A percentile compares a stretch with the other conserved stretches of the same genome.
These are phyloP conservation scores for Triadica sebifera DNA, from an alignment of 345 rosid species.

Conservation along the genomic window DNA sequence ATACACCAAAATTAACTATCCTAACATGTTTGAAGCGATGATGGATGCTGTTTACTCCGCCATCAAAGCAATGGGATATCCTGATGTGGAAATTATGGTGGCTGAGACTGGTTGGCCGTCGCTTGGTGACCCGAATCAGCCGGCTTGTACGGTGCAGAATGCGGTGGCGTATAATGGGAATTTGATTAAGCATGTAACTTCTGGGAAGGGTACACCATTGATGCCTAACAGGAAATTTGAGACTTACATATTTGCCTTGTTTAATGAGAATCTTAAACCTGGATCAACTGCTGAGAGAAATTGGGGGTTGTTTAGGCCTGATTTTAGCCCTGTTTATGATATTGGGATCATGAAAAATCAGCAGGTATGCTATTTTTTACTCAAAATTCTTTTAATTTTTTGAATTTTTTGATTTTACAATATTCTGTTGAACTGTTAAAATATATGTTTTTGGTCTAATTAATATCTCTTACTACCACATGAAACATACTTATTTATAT, in stretches of 20 bases:
- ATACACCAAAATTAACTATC: conserved; percentile 49
- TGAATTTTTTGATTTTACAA: background rate
- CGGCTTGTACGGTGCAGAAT: conserved; percentile 46
- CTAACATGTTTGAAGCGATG: conserved; percentile 58
- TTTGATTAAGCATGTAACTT: conserved; percentile 34
- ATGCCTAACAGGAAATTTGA: conserved; percentile 69
- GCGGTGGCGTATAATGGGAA: conserved; percentile 60
- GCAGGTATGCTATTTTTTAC: conserved; percentile 28
- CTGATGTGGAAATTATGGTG: conserved; percentile 55
- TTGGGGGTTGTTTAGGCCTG: conserved; percentile 73
- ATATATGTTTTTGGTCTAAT: too few relatives aligned
- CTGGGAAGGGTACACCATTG: conserved; percentile 71
- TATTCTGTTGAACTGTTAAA: too few relatives aligned
- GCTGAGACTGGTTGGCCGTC: conserved; percentile 95
- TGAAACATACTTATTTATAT: too few relatives aligned
- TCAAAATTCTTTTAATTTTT: background rate
- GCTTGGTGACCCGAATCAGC: conserved; percentile 44
- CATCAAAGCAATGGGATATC: conserved; percentile 63
- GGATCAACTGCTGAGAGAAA: conserved; percentile 66
- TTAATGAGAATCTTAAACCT: conserved; percentile 74
- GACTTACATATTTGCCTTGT: conserved; percentile 70
- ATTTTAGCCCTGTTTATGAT: conserved; percentile 65
- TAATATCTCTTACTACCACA: too few relatives aligned
- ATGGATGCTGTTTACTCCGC: conserved; percentile 67
- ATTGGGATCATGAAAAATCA: conserved; percentile 45